A percentile compares a stretch with the other conserved stretches of the same genome.
These are phyloP conservation scores for Aureobasidium lini DNA, from an alignment of 2,329 filamentous ascomycete species.

Conservation along the genomic window DNA sequence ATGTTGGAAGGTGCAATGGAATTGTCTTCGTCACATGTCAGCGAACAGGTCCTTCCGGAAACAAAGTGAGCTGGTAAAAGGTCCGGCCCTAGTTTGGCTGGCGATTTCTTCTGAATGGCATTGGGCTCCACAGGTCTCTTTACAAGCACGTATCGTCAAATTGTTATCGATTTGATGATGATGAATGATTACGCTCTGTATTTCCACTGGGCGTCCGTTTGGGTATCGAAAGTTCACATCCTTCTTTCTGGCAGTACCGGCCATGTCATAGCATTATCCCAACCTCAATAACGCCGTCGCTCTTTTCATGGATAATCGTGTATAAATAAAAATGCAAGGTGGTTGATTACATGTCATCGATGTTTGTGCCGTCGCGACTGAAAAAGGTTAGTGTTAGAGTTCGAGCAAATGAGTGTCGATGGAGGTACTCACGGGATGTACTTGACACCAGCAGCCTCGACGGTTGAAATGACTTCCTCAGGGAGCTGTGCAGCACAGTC, in stretches of 20 bases:
- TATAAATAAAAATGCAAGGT: background rate
- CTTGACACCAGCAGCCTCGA: conserved; percentile 53
- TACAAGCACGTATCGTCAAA: background rate
- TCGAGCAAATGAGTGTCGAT: background rate
- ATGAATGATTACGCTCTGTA: background rate
- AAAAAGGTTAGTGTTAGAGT: background rate
- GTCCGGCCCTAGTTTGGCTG: too few relatives aligned
- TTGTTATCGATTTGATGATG: background rate
- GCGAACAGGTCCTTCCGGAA: too few relatives aligned
- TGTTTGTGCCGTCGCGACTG: conserved; percentile 14
- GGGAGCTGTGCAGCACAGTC: conserved; percentile 37
- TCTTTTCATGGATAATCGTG: conserved; percentile 9
- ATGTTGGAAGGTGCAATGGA: too few relatives aligned
- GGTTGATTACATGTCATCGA: conserved; percentile 2
- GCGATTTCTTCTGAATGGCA: too few relatives aligned
- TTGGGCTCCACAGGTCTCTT: too few relatives aligned
- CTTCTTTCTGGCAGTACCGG: background rate
- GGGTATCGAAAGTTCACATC: conserved; percentile 6
- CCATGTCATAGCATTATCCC: background rate
- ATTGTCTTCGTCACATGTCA: too few relatives aligned
- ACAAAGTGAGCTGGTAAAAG: too few relatives aligned
- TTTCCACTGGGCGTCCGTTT: background rate
- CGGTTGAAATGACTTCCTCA: conserved; percentile 47
- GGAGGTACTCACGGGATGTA: conserved; percentile 47
- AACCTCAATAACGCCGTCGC: conserved; percentile 8